These are phyloP conservation scores for Trametes cinnabarina DNA, from an alignment of 768 basidiomycete genomes.

Conservation along the genomic window DNA sequence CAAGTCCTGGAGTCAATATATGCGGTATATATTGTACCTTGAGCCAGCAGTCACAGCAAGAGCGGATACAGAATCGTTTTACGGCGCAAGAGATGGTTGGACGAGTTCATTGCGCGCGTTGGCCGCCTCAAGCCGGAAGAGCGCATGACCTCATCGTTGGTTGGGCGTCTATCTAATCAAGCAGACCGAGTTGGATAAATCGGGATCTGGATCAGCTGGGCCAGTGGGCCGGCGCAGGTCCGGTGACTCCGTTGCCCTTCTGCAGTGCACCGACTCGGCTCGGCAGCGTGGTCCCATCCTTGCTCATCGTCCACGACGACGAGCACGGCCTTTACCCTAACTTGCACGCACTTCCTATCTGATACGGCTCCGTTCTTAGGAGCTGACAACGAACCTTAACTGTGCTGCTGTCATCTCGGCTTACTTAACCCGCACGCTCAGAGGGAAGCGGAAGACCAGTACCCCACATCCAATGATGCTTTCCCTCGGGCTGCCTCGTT, in stretches of 20 bases:
- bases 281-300: conserved; percentile 1
- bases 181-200: no score
- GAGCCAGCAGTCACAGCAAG: neutral
- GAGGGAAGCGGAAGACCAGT: conserved; percentile 6
- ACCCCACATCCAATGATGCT: conserved; percentile 11
- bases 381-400: conserved; percentile 3
- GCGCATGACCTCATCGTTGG: conserved; percentile 3
- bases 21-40: neutral
- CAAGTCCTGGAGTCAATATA: no score
- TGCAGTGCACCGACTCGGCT: no score
- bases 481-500: conserved; percentile 3
- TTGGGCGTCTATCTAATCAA: conserved; percentile 8
- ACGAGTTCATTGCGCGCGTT: neutral
- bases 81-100: neutral
- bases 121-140: neutral
- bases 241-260: no score
- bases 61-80: neutral
- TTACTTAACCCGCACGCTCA: conserved; percentile 1
- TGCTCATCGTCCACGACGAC: neutral
- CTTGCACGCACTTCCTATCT: neutral
- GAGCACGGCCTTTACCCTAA: neutral
- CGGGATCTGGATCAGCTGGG: no score
- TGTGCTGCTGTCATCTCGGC: conserved; percentile 7
- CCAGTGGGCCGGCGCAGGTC: no score
- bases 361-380: neutral